Evolutionary conservation across 495 filamentous ascomycete species (phyloP), one percentile per base, ranked within the genome.

Genomic region (Penicillium cosmopolitanum): DNA sequence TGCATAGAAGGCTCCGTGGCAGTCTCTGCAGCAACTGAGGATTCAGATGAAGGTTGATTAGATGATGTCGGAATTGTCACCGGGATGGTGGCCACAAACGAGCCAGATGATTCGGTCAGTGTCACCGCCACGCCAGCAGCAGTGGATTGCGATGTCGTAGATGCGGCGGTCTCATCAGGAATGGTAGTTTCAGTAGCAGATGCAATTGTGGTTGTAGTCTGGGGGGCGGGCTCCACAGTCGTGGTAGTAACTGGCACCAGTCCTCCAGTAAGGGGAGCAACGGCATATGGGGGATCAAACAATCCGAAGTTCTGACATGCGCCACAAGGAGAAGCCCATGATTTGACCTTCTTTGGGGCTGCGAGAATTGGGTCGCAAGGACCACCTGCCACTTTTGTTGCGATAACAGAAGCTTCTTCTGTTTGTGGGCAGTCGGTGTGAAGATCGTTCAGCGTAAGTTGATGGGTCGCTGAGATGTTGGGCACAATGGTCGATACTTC

Each of bases 251-350:
- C 40, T 11, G 63, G 60, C 0, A 60, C 63, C 11, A 66, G 35
- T n/a, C 56, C 60, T 36, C 60, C 63, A 48, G 52, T 58, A 10
- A 66, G 48, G 15, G 60, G 59, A 31, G 53, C n/a, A 4, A 63
- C 63, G 1, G 60, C 63, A 52, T 66, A 66, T 9, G 63, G 63
- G n/a, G 63, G 63, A 43, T 66, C 60, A 18, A 66, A 66, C n/a
- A 66, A 19, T 0, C 63, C 63, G 11, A 66, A 66, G 28, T 44
- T 44, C 23, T 59, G 60, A 35, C 63, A 66, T 25, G 63, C 63
- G 51, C 62, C 62, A 44, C 63, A 66, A 19, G 63, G 63, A 15
- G 53, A 66, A 19, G 60, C 63, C 63, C 63, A 66, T 38, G 63
- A 62, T 43, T 63, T 66, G 42, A 66, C 63, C 4, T 53, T 50